Conservation (phyloP, 805 yeast species). For the Saccharomycopsis malanga region DNA sequence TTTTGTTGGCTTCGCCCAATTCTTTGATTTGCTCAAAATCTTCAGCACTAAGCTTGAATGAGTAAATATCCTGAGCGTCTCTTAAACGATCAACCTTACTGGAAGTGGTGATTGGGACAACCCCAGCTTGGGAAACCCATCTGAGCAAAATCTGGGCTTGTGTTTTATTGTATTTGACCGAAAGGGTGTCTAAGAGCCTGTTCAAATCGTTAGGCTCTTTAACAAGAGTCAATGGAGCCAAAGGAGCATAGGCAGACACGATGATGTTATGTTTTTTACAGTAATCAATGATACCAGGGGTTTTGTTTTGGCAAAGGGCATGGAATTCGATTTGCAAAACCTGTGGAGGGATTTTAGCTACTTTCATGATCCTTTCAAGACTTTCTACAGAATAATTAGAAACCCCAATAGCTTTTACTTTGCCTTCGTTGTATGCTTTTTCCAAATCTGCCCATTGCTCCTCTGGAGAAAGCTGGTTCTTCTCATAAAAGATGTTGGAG, state of each 20-base stretch:
- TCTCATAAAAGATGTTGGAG: slow-evolving; percentile 33
- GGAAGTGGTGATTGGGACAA: slow-evolving; percentile 71
- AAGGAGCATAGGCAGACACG: slow-evolving; percentile 62
- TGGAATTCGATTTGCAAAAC: slow-evolving; percentile 62
- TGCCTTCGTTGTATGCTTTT: slow-evolving; percentile 43
- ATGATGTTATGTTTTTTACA: slow-evolving; percentile 42
- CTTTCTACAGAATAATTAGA: slow-evolving; percentile 49
- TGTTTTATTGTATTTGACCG: slow-evolving; percentile 52
- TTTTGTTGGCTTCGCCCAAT: slow-evolving; percentile 30
- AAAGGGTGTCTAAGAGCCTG: slow-evolving; percentile 36
- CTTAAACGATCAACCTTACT: slow-evolving; percentile 48
- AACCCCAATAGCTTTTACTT: slow-evolving; percentile 52
- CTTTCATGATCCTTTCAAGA: slow-evolving; percentile 35
- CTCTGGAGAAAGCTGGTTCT: slow-evolving; percentile 18
- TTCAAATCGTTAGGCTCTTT: slow-evolving; percentile 39
- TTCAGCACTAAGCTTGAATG: slow-evolving; percentile 43
- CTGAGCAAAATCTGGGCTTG: slow-evolving; percentile 59
- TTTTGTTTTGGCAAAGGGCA: slow-evolving; percentile 63
- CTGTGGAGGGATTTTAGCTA: slow-evolving; percentile 40
- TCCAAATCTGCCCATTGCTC: slow-evolving; percentile 51
- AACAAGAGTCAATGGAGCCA: slow-evolving; percentile 51
- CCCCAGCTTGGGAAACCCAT: slow-evolving; percentile 60
- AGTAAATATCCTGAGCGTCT: slow-evolving; percentile 50
- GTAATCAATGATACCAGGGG: slow-evolving; percentile 48
- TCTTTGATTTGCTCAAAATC: slow-evolving; percentile 42